Evolutionary conservation across 352 stramenopile species (phyloP), one percentile per base, ranked within the genome.

Genomic region (Pelagophyceae sp.): DNA sequence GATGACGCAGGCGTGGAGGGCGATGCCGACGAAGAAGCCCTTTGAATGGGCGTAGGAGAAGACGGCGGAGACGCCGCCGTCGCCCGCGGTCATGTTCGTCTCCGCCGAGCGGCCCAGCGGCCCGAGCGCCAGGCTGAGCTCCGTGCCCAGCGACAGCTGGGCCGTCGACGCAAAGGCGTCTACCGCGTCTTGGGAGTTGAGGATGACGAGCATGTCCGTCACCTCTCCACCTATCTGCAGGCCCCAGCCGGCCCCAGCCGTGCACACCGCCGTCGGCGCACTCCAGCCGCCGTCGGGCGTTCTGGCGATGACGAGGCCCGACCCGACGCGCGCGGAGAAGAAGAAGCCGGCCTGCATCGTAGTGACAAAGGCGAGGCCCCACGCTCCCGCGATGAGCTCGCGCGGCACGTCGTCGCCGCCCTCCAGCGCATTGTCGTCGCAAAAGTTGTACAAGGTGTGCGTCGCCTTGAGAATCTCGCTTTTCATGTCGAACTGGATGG

Each of bases 151-250:
- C 69, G 92, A 96, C 40, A 97, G 80, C 76, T 96, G 91, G 6
- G 86, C 86, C 75, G 89, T 91, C n/a, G 87, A 88, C 40, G 84
- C 89, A 69, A 93, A 94, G 75, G 91, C 85, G 40, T 89, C 80
- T 38, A 90, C 75, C 19, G 83, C 85, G 50, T 77, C 67, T 50
- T 86, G 64, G 3, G 91, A 95, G 85, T 96, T 96, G 72, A 98
- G 89, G 61, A 97, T 90, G 76, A 97, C 91, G 38, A 98, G 86
- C 76, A 96, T 91, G 80, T 97, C 91, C 38, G 92, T 96, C 31
- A 97, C 84, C 77, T 96, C 91, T 35, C 87, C 93, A 75, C 94
- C 94, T 51, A 96, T 88, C 80, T 97, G 87, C 25, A 91, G 87
- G 0, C 94, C 94, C 88, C 89, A 97, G 54, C 91, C 91, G 85